These are phyloP conservation scores for Aspergillus piperis DNA, from an alignment of 2,329 filamentous ascomycete species.

Conservation along the genomic window DNA sequence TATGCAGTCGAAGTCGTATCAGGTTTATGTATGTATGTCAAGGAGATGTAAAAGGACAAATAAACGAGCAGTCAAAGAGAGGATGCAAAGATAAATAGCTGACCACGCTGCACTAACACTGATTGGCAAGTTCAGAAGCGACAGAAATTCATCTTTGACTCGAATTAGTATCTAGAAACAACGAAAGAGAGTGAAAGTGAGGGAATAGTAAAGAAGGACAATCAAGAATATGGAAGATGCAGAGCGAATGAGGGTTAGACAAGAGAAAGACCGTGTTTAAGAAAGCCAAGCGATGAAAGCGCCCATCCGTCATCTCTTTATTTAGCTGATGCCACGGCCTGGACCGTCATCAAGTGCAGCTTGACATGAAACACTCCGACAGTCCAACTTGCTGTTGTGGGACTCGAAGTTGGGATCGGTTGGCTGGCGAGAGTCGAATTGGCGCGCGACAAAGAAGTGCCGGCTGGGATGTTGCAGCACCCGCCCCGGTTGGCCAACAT, in stretches of 20 bases:
- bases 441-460: slow-evolving; percentile 22
- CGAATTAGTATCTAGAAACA: not conserved
- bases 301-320: slow-evolving; percentile 3
- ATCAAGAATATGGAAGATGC: slow-evolving; percentile 1
- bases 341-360: slow-evolving; percentile 8
- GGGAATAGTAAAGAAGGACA: not conserved
- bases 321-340: not conserved
- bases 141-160: not conserved
- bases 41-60: too few species aligned
- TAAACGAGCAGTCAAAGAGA: slow-evolving; percentile 11
- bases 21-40: too few species aligned
- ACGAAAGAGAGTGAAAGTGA: not conserved
- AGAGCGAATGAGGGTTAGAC: not conserved
- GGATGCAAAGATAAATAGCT: not conserved
- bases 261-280: not conserved
- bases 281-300: not conserved
- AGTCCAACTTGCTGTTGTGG: not conserved
- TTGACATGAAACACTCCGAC: not conserved
- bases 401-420: slow-evolving; percentile 3
- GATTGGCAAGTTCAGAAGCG: not conserved
- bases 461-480: not conserved
- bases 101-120: not conserved
- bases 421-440: slow-evolving; percentile 14
- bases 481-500: not conserved
- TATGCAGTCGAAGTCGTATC: not conserved